These are phyloP conservation scores for Symbiodinium natans DNA, from an alignment of 73 alveolate species.

Conservation along the genomic window DNA sequence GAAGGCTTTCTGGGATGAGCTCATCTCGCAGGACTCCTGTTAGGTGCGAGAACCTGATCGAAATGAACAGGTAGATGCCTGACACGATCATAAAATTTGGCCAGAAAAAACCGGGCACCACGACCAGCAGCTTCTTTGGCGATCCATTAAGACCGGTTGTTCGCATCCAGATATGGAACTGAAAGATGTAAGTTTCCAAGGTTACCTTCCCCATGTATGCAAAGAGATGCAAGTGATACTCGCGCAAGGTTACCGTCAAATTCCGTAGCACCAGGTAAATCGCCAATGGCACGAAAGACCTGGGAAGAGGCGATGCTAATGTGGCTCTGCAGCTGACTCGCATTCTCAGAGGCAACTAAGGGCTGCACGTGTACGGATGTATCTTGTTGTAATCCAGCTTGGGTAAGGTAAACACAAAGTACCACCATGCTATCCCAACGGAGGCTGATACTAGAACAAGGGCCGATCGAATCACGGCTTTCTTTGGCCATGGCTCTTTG, in stretches of 20 bases:
- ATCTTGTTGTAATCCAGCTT: conserved; percentile 60
- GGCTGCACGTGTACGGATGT: conserved; percentile 50
- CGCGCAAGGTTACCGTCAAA: conserved; percentile 35
- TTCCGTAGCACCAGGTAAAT: conserved; percentile 41
- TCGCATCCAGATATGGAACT: conserved; percentile 80
- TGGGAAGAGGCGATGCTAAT: neutral
- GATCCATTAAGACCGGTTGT: conserved; percentile 85
- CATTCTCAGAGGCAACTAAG: neutral
- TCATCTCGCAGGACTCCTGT: conserved; percentile 74
- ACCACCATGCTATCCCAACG: conserved; percentile 46
- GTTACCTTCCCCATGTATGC: conserved; percentile 77
- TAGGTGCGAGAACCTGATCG: conserved; percentile 50
- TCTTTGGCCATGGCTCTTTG: neutral
- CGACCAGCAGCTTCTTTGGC: conserved; percentile 63
- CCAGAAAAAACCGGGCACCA: conserved; percentile 52
- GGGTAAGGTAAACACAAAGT: neutral
- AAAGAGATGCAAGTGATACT: conserved; percentile 38
- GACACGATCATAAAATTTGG: conserved; percentile 32
- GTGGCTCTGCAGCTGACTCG: no score
- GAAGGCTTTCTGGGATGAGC: conserved; percentile 29
- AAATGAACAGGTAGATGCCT: conserved; percentile 19
- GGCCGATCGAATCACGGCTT: neutral
- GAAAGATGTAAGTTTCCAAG: conserved; percentile 70
- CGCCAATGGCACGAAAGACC: conserved; percentile 77
- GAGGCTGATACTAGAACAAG: neutral